Evolutionary conservation across 2,329 filamentous ascomycete species (phyloP), one percentile per base, ranked within the genome.

Genomic region (Pyrenophora tritici-repentis): DNA sequence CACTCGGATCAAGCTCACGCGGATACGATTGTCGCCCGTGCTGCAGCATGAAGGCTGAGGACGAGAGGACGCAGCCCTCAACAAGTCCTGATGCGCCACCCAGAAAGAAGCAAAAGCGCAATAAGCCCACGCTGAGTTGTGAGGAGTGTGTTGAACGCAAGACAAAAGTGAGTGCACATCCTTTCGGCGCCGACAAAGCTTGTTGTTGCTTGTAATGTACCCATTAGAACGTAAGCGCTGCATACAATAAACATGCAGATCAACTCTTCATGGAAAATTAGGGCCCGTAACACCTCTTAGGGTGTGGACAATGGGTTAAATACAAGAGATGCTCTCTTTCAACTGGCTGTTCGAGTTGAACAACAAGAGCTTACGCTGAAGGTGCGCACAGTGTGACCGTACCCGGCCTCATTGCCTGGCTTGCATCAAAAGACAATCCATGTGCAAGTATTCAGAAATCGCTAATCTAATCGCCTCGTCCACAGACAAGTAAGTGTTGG

Each of bases 121-220:
- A 93, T 75, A 93, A 93, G 72, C 89, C 89, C 3, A 92, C 89
- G 1, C 70, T 92, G 56, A 90, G 87, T 41, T 92, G 89, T 65
- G 83, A 86, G 55, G 88, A 91, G 70, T 93, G 89, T 67, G 89
- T 92, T 17, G 88, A 91, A 74, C 80, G 89, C 61, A 92, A 92
- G 76, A 92, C 89, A 18, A 92, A 90, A 80, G 87, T 87, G 70
- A 59, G 81, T 48, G 7, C 47, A 26, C 34, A 17, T 35, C 13
- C 22, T 37, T 16, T 24, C 20, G 44, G 32, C 40, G 40, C 39
- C 26, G 26, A 29, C 26, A 29, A 29, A 29, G 26, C 26, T 29
- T 29, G 26, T 29, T 29, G 26, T 29, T 29, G 26, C 26, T 29
- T 29, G 26, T 40, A 13, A 16, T 17, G n/a, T n/a, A 6, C 26